phyloP scores from a whole-genome alignment of 1,284 basidiomycete species.

The Xanthoconium separans region DNA sequence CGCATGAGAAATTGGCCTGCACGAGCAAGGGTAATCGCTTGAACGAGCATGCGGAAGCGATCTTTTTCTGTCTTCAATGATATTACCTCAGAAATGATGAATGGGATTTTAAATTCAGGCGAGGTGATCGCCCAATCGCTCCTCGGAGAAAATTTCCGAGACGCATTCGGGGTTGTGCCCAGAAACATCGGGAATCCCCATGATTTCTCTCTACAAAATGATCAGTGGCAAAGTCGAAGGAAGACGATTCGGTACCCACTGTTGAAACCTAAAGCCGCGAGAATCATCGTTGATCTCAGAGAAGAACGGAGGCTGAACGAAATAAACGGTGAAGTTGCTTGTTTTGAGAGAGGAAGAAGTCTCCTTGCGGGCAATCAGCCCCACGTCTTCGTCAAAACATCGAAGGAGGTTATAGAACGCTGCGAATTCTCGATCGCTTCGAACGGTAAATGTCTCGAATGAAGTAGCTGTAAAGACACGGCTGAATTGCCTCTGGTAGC shows the following conservation, averaged over 20 bases:
- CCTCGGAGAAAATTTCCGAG: background rate
- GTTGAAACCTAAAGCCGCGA: background rate
- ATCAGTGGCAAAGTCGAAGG: background rate
- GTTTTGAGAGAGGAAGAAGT: background rate
- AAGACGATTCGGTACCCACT: background rate
- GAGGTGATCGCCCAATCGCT: constrained; percentile 2
- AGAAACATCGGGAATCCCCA: background rate
- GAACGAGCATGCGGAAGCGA: background rate
- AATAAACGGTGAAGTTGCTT: background rate
- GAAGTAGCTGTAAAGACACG: background rate
- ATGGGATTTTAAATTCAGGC: background rate
- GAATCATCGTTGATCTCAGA: background rate
- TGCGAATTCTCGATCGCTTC: background rate
- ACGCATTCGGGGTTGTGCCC: background rate
- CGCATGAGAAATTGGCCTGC: background rate
- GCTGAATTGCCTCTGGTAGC: background rate
- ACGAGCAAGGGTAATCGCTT: background rate
- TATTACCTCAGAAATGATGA: constrained; percentile 6
- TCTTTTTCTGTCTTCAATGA: background rate
- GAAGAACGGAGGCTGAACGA: background rate
- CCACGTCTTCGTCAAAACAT: background rate
- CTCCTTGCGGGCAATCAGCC: no score
- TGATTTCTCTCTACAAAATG: background rate
- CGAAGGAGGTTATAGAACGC: background rate
- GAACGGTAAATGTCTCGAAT: background rate